Evolutionary conservation across 805 yeast genomes (phyloP), one percentile per base, ranked within the genome.

Genomic region (Candida incommunis): DNA sequence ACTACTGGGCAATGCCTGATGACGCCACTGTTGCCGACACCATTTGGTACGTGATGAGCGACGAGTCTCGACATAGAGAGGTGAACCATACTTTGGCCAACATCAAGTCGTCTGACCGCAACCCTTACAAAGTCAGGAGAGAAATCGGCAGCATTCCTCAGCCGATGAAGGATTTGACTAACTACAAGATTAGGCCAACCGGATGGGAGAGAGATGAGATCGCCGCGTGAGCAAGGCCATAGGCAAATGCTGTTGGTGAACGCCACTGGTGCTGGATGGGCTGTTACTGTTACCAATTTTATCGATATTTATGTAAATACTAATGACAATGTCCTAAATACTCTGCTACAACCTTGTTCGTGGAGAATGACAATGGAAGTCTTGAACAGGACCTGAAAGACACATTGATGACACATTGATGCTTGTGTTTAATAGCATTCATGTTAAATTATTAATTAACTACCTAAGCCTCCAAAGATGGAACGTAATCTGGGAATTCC

Each of bases 61-160:
- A 80, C 55, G 88, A 80, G 60, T 80, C 85, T 35, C 80, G 80
- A 58, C 87, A 80, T 57, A 70, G 88, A 60, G 88, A 81, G 55
- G 87, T 81, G 23, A 81, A 80, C 62, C 88, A 80, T 54, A 81
- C 87, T 0, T 70, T 80, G 55, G 87, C 83, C 13, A 80, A 80
- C 54, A 68, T 80, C 52, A 58, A 67, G 45, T 56, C 57, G 40
- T 43, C 41, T 1, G 86, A 81, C 57, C 69, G 85, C 54, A 81
- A 81, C 55, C 88, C 88, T 13, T 81, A 75, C 59, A 86, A 74
- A 31, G 55, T 74, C 41, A 61, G 66, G 25, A 61, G 69, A 20
- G 57, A 57, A 11, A 31, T 31, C 18, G 45, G 47, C 35, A 58
- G 52, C 29, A 48, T 27, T n/a, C 65, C 66, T 1, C 66, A 63